A percentile compares a stretch with the other conserved stretches of the same genome.
phyloP scores from a whole-genome alignment of 2,329 filamentous ascomycete genomes.

The Fonsecaea erecta region DNA sequence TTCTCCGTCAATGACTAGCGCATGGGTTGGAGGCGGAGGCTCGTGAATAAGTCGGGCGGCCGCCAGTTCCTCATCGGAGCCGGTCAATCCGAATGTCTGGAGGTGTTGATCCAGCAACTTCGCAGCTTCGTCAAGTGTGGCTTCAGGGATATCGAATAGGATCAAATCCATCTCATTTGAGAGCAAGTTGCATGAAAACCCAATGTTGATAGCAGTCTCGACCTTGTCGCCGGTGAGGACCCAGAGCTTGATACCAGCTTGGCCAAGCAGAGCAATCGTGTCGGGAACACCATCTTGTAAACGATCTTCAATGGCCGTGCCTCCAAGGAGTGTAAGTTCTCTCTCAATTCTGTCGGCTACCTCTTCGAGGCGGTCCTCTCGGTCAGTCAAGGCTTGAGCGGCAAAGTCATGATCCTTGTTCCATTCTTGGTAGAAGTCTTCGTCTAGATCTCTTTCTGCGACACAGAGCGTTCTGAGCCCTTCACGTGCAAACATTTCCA shows the following conservation, averaged over 20 bases:
- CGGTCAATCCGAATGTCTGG: constrained; percentile 74
- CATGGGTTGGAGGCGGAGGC: constrained; percentile 84
- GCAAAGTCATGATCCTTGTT: constrained; percentile 85
- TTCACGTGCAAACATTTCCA: constrained; percentile 96
- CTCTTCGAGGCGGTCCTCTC: constrained; percentile 90
- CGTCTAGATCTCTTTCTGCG: constrained; percentile 76
- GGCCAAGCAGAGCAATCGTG: constrained; percentile 85
- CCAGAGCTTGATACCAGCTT: constrained; percentile 98
- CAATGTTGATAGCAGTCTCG: constrained; percentile 99
- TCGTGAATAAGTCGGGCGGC: constrained; percentile 81
- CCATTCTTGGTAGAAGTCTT: constrained; percentile 84
- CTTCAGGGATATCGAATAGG: constrained; percentile 81
- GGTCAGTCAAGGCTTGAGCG: constrained; percentile 78
- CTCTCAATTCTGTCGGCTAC: constrained; percentile 91
- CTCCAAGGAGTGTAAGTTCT: constrained; percentile 83
- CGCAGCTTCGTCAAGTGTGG: constrained; percentile 66
- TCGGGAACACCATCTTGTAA: constrained; percentile 96
- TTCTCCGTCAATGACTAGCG: constrained; percentile 92
- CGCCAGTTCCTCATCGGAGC: constrained; percentile 81
- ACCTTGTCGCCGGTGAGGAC: constrained; percentile 98
- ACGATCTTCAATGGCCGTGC: constrained; percentile 95
- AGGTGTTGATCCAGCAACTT: constrained; percentile 76
- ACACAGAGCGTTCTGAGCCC: constrained; percentile 94
- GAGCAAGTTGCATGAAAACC: constrained; percentile 96
- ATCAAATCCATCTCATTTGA: constrained; percentile 98